Evolutionary conservation across 1,284 basidiomycete genomes (phyloP), one percentile per base, ranked within the genome.

Genomic region (Coniferiporia weirii): DNA sequence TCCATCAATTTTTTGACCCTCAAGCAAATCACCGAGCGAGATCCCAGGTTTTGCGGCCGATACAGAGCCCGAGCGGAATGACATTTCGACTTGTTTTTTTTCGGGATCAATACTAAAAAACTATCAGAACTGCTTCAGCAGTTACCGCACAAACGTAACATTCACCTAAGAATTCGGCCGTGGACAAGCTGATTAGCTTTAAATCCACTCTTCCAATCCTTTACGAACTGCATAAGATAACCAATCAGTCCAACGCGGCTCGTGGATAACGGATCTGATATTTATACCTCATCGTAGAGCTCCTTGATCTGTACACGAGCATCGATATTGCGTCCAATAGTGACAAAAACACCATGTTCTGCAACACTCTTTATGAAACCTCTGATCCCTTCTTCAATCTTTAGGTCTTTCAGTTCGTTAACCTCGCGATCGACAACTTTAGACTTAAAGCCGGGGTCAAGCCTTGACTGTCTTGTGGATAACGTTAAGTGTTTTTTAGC

Each of bases 281-380:
- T 43, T 66, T 83, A 59, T 63, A 94, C 93, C 69, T 93, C 87
- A 71, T 95, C 89, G 70, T 96, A 93, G 35, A 97, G 80, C 73
- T 98, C 93, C 70, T 84, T 89, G 70, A 98, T 98, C 73, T 96
- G 94, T 22, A 98, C 88, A 20, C 96, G 85, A 56, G 91, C 95
- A 67, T 94, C 92, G 36, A 97, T 76, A 52, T 82, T 81, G 52
- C 89, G 82, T 15, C 93, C 93, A 20, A 99, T 73, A 44, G 84
- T 84, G 3, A 99, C 92, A 68, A 97, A 98, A n/a, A 99, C 71
- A 13, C 96, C 96, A 66, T 89, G 85, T 53, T 93, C 88, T 19
- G 86, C 82, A 48, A 98, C 79, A 64, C 84, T 89, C 75, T 94
- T 96, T 69, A 98, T 83, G 69, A 97, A 93, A 10, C 96, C 96